phyloP scores from a whole-genome alignment of 139 green algal genomes.

The Dunaliella primolecta region DNA sequence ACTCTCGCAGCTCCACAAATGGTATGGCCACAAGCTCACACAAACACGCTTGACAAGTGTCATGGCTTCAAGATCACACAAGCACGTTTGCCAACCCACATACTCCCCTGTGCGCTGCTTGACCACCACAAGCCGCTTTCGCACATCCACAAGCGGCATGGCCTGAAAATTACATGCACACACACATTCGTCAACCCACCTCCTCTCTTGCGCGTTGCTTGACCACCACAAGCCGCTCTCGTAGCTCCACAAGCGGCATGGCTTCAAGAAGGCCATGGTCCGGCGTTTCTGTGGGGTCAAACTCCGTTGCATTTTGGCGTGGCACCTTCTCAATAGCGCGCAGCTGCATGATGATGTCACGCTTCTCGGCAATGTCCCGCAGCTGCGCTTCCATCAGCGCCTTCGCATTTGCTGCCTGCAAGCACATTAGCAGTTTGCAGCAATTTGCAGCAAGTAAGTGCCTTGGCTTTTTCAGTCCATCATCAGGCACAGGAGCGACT shows the following conservation, averaged over 20 bases:
- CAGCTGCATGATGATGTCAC: conserved; percentile 69
- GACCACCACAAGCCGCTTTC: conserved; percentile 34
- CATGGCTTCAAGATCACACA: too few species aligned
- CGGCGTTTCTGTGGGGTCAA: conserved; percentile 51
- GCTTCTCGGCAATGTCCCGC: conserved; percentile 51
- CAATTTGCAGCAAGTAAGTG: too few species aligned
- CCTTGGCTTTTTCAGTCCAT: too few species aligned
- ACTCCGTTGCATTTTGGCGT: conserved; percentile 29
- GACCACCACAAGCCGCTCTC: conserved; percentile 42
- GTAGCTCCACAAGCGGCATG: conserved; percentile 71
- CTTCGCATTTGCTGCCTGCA: conserved; percentile 31
- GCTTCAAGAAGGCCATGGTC: conserved; percentile 43
- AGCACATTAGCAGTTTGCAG: too few species aligned
- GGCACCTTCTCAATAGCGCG: conserved; percentile 54
- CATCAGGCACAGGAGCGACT: too few species aligned
- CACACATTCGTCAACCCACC: too few species aligned
- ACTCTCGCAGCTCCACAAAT: too few species aligned
- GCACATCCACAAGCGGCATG: too few species aligned
- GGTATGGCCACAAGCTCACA: too few species aligned
- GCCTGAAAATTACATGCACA: too few species aligned
- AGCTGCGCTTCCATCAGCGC: conserved; percentile 42
- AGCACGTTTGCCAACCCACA: too few species aligned
- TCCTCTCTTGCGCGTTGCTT: conserved; percentile 43
- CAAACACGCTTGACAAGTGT: too few species aligned
- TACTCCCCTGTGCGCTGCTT: conserved; percentile 42